These are phyloP conservation scores for Raddia distichophylla DNA, from an alignment of 176 grass and related monocot genomes.

Conservation along the genomic window DNA sequence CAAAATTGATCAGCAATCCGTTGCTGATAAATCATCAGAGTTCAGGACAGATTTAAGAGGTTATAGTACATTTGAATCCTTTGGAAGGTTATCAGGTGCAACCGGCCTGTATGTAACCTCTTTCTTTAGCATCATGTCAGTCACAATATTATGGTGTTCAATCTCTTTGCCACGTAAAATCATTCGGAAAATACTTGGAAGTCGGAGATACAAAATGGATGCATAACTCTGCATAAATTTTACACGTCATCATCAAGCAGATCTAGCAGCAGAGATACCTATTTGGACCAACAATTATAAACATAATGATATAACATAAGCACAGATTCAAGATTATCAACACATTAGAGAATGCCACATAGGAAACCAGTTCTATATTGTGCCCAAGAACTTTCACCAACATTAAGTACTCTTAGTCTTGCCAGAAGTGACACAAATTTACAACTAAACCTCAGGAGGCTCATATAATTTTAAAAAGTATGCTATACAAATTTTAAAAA, in stretches of 20 bases:
- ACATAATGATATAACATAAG: conserved; percentile 14
- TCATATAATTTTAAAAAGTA: not conserved
- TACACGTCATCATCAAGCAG: conserved; percentile 19
- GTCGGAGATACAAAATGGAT: conserved; percentile 92
- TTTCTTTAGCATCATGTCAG: conserved; percentile 98
- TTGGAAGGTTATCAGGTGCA: conserved; percentile 58
- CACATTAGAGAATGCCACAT: not conserved
- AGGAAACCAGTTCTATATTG: not conserved
- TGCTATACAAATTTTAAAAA: not conserved
- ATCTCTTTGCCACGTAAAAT: conserved; percentile 90
- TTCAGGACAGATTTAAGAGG: conserved; percentile 31
- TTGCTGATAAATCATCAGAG: conserved; percentile 32
- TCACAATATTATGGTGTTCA: conserved; percentile 95
- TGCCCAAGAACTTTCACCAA: not conserved
- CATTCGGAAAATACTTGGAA: conserved; percentile 82
- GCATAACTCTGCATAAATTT: conserved; percentile 88
- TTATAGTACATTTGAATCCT: conserved; percentile 72
- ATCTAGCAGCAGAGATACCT: not conserved
- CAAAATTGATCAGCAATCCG: conserved; percentile 25
- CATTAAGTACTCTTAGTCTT: not conserved
- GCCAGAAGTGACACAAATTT: conserved; percentile 19
- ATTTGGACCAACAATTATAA: not conserved
- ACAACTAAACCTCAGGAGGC: not conserved
- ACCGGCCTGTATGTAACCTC: conserved; percentile 88
- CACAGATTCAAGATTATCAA: conserved; percentile 21